Evolutionary conservation across 148 eudicot species (phyloP).

Genomic region (Polygonum maritimum): DNA sequence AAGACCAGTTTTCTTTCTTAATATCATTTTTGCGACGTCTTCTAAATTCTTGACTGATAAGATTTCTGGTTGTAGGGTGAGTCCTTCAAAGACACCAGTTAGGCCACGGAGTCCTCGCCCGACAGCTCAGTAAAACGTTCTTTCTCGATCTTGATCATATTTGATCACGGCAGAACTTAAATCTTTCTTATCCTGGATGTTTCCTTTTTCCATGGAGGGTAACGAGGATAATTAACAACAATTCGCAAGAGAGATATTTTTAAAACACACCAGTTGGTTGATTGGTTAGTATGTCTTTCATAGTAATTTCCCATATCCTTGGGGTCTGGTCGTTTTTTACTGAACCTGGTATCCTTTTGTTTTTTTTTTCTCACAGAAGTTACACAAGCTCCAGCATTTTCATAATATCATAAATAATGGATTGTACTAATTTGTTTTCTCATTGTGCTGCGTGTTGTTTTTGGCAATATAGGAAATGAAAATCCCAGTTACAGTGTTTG

Average conservation of each 20-base stretch:
- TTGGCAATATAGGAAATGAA: too few species aligned
- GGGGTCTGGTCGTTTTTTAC: background rate
- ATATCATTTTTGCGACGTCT: background rate
- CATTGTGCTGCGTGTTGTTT: too few species aligned
- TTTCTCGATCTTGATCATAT: background rate
- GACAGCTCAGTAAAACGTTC: slow-evolving; percentile 1
- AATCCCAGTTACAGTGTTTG: too few species aligned
- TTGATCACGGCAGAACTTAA: background rate
- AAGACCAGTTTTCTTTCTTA: background rate
- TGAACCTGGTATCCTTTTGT: background rate
- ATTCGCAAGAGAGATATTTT: background rate
- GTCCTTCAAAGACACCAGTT: slow-evolving; percentile 98
- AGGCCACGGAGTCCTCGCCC: slow-evolving; percentile 64
- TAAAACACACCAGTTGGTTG: background rate
- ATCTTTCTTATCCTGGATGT: background rate
- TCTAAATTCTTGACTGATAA: background rate
- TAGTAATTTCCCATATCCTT: background rate
- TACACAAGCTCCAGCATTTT: background rate
- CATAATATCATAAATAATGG: background rate
- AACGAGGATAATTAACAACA: background rate
- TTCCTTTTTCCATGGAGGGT: background rate
- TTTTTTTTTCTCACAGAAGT: background rate
- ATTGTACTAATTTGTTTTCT: too few species aligned
- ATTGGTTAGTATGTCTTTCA: background rate
- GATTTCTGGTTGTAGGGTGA: slow-evolving; percentile 45